Evolutionary conservation across 106 monocot genomes (phyloP), one percentile per base, ranked within the genome.

Genomic region (Dioscorea alata): DNA sequence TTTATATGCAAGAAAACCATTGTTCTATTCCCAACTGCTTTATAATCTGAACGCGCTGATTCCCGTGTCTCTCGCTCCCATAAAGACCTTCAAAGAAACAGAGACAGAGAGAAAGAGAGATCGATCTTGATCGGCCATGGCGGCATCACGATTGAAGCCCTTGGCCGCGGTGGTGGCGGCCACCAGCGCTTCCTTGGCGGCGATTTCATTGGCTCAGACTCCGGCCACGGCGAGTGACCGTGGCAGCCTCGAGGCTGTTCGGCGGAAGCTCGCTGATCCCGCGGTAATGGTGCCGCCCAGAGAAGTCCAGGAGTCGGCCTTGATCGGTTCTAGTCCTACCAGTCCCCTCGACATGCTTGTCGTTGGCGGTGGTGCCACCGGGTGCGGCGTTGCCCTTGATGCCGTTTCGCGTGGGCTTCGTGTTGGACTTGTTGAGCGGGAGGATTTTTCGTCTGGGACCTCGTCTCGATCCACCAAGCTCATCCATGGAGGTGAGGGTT

Each of bases 361-460:
- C 24, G 63, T 96, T 42, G 96, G 96, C 57, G 96, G 96, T 1
- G 96, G 96, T 0, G 96, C 96, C 64, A 96, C 96, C 32, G 96
- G 96, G 8, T 92, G 82, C 67, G 96, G 96, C 2, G 96, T 85
- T 48, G 92, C 96, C 35, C 84, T 97, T 57, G 97, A 97, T 35
- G 97, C 97, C 8, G 92, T 71, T 14, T 68, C 89, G 1, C 77
- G 97, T 14, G 97, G 97, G 33, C 79, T 97, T 51, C 71, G 89
- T 2, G 97, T 92, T 2, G 97, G 97, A 25, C 86, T 97, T 64
- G 97, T 97, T 9, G 97, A 97, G 80, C 69, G 92, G 60, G 97
- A 97, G 72, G 97, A 97, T 64, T 97, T 97, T 83, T 92, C 97
- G 21, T 97, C 97, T 4, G 97, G 97, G 20, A 89, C 97, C 15